Base-by-base conservation (phyloP, 2,329 filamentous ascomycete genomes). In the Hirsutella rhossiliensis region DNA sequence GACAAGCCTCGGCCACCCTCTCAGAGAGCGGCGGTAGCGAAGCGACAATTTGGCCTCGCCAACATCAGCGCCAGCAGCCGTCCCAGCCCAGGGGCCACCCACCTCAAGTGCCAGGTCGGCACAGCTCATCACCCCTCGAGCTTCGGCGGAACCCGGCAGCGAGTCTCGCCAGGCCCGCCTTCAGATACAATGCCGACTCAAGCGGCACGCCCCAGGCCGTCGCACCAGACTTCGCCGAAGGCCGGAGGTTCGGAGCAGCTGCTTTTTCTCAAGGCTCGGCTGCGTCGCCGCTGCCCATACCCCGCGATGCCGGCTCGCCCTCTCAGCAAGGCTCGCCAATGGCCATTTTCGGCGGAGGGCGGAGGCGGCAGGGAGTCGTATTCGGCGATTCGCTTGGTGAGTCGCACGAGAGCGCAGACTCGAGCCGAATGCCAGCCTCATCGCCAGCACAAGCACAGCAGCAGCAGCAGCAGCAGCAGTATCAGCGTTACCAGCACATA, bases 151-250 rank as follows among this genome's bases (percentile, higher is more conserved):
- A 38, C 18, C 28, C 38, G 17, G 34, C 38, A 7, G 19, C 34
- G 6, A 63, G 58, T 48, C 49, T 65, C 38, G 55, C 38, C 20
- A 30, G 61, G 42, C 59, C 64, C 38, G 54, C 58, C 43, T 62
- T 60, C 48, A 54, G 61, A 44, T 48, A 56, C 45, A 58, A 54
- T 40, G 45, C 56, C 42, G 12, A 27, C 20, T 51, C 56, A 43
- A 62, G 66, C 51, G 56, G 60, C 50, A 75, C 73, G 39, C 75
- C 82, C 54, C 77, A 82, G 49, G 67, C 80, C 45, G 78, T 84
- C 50, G 84, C 81, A 48, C 80, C 82, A 51, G 82, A 87, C 38
- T 63, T 62, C 37, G 50, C 58, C 48, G 69, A 72, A 38, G 46
- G 52, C 54, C 56, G 51, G 52, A 55, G 51, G 48, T 49, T 50